Percentiles rank a stretch among this genome's conserved stretches.
Evolutionary conservation across 192 early-diverging fungal species (phyloP).

Genomic region (Phycomyces nitens): DNA sequence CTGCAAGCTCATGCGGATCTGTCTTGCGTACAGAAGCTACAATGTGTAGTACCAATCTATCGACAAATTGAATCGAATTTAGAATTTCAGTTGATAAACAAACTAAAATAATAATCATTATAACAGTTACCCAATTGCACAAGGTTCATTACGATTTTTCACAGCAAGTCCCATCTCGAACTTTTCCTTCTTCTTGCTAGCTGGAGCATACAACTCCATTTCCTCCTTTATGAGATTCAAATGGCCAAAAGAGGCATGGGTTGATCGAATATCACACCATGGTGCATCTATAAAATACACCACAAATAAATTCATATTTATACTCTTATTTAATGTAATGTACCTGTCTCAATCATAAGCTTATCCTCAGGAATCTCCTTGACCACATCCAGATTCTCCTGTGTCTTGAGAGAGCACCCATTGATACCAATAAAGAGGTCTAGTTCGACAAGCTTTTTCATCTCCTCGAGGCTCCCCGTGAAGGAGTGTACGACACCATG

Average conservation of each 20-base stretch:
- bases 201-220: slow-evolving; percentile 36
- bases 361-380: slow-evolving; percentile 70
- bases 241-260: slow-evolving; percentile 74
- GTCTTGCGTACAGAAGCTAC: slow-evolving; percentile 59
- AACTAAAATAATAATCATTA: too few relatives aligned
- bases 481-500: slow-evolving; percentile 90
- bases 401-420: slow-evolving; percentile 90
- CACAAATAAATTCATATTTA: too few relatives aligned
- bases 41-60: slow-evolving; percentile 65
- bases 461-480: slow-evolving; percentile 70
- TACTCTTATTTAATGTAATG: not conserved
- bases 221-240: slow-evolving; percentile 36
- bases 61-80: not conserved
- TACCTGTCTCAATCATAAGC: slow-evolving; percentile 88
- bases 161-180: slow-evolving; percentile 65
- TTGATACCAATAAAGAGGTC: slow-evolving; percentile 93
- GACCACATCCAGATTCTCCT: slow-evolving; percentile 76
- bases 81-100: not conserved
- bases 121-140: slow-evolving; percentile 53
- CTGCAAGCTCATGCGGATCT: slow-evolving; percentile 52
- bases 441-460: slow-evolving; percentile 57
- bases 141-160: slow-evolving; percentile 86
- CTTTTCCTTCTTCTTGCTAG: slow-evolving; percentile 73
- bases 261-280: slow-evolving; percentile 87
- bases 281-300: slow-evolving; percentile 65